phyloP scores from a whole-genome alignment of 2,329 filamentous ascomycete species.

The Blastomyces percursus region DNA sequence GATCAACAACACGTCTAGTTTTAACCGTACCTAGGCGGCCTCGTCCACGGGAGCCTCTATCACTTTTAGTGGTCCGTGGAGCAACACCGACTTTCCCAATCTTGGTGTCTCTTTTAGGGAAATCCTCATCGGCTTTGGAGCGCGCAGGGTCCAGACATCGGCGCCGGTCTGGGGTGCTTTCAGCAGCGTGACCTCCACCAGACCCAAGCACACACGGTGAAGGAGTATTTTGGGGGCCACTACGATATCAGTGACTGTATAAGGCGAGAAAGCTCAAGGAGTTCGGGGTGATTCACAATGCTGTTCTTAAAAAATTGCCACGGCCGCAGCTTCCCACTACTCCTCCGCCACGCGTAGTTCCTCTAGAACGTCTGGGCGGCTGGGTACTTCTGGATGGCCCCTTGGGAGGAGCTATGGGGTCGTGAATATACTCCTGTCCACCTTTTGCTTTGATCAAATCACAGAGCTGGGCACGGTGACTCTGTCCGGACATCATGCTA shows the following conservation, averaged over 20 bases:
- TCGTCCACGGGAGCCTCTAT: not conserved
- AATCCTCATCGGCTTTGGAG: not conserved
- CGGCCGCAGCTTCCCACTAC: constrained; percentile 18
- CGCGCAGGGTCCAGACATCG: not conserved
- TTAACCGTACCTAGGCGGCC: constrained; percentile 8
- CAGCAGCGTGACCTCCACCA: not conserved
- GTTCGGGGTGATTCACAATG: not conserved
- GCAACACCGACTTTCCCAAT: not conserved
- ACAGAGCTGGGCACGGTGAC: constrained; percentile 25
- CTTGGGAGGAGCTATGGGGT: not conserved
- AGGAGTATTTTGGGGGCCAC: not conserved
- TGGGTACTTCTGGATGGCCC: not conserved
- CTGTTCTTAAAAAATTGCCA: not conserved
- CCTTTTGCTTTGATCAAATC: constrained; percentile 16
- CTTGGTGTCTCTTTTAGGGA: not conserved
- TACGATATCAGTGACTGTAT: not conserved
- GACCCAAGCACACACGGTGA: not conserved
- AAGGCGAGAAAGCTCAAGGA: not conserved
- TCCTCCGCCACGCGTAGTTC: constrained; percentile 19
- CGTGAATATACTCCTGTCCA: constrained; percentile 11
- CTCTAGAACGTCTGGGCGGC: constrained; percentile 2
- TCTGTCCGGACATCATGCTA: constrained; percentile 29
- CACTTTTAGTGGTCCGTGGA: not conserved
- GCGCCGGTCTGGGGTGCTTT: not conserved
- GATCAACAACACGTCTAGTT: constrained; percentile 8